Evolutionary conservation across 176 grass and related monocot genomes (phyloP).

Genomic region (Microstegium vimineum): DNA sequence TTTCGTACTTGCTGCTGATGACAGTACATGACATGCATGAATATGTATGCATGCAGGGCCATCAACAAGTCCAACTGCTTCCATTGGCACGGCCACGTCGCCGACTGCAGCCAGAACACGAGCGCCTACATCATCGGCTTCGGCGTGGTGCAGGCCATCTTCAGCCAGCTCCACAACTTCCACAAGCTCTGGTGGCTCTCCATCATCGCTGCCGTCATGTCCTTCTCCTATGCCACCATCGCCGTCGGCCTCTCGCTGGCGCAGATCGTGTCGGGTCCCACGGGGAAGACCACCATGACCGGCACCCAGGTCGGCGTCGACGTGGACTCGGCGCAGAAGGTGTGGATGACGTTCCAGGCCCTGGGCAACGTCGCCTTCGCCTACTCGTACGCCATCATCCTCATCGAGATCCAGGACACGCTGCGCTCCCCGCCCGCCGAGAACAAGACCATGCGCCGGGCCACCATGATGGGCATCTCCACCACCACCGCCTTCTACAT

Average conservation of each 20-base stretch:
- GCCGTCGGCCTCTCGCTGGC: conserved; percentile 61
- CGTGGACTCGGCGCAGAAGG: conserved; percentile 48
- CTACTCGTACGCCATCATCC: conserved; percentile 76
- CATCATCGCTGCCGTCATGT: conserved; percentile 78
- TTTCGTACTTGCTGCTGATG: not conserved
- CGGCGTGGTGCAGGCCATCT: conserved; percentile 62
- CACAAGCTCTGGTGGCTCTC: conserved; percentile 82
- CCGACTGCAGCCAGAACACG: conserved; percentile 57
- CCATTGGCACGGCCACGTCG: conserved; percentile 40
- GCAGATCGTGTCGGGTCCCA: conserved; percentile 29
- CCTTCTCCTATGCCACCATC: conserved; percentile 62
- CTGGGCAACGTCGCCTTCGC: conserved; percentile 92
- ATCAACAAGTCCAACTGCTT: conserved; percentile 73
- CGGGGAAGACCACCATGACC: conserved; percentile 44
- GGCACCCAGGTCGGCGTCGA: conserved; percentile 79
- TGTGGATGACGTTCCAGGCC: conserved; percentile 75
- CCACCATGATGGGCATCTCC: conserved; percentile 50
- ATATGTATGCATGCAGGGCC: conserved; percentile 37
- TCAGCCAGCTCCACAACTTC: conserved; percentile 75
- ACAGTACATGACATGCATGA: not conserved
- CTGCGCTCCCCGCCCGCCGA: conserved; percentile 60
- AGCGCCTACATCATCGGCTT: conserved; percentile 70
- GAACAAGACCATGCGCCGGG: conserved; percentile 62
- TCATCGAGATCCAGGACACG: conserved; percentile 98
- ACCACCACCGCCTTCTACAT: conserved; percentile 75